phyloP scores from a whole-genome alignment of 2,329 filamentous ascomycete species.

The Sclerotinia glacialis region DNA sequence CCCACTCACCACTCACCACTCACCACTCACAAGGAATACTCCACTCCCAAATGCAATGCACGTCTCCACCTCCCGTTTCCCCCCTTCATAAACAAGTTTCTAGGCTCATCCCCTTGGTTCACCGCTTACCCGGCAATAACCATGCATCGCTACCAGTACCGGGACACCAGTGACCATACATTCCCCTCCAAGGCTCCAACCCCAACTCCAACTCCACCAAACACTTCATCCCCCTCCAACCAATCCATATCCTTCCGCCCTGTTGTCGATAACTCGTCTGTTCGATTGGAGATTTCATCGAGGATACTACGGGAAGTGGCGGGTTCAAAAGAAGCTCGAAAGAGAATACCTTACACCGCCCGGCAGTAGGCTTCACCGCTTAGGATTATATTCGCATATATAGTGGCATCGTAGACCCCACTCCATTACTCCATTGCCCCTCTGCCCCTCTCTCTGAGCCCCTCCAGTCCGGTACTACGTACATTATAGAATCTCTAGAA shows the following conservation, averaged over 20 bases:
- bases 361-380: constrained; percentile 7
- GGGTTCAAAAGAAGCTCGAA: not conserved
- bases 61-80: not conserved
- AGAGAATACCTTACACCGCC: constrained; percentile 1
- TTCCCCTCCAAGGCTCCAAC: no score
- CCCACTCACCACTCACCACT: no score
- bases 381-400: not conserved
- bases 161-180: no score
- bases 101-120: not conserved
- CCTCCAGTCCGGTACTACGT: constrained; percentile 13
- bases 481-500: no score
- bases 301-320: not conserved
- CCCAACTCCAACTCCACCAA: not conserved
- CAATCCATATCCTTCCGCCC: not conserved
- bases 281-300: not conserved
- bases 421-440: not conserved
- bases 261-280: not conserved
- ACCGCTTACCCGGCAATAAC: not conserved
- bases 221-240: not conserved
- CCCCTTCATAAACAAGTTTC: not conserved
- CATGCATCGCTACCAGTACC: not conserved
- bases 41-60: not conserved
- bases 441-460: not conserved
- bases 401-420: not conserved
- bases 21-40: not conserved